These are phyloP conservation scores for Aspergillus sojae DNA, from an alignment of 2,329 filamentous ascomycete genomes.

Conservation along the genomic window DNA sequence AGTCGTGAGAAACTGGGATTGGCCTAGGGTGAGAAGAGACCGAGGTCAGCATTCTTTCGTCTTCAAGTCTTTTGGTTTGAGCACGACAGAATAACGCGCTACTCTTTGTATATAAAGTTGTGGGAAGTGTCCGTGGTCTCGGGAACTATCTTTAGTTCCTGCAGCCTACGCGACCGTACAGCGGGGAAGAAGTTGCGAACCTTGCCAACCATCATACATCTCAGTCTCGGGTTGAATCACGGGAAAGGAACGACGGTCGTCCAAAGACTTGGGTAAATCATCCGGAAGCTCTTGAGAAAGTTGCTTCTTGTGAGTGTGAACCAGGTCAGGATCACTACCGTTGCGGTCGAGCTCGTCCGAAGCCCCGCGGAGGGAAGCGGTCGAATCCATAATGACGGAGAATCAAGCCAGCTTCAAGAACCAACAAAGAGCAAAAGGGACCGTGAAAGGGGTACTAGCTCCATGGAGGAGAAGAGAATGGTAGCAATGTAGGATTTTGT, in stretches of 20 bases:
- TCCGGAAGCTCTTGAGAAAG: constrained; percentile 62
- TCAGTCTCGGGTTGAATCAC: constrained; percentile 80
- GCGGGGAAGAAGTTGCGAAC: constrained; percentile 50
- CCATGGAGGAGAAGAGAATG: constrained; percentile 22
- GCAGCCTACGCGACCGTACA: constrained; percentile 8
- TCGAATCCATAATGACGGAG: constrained; percentile 37
- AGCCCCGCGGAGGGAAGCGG: constrained; percentile 34
- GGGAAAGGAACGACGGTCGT: constrained; percentile 76
- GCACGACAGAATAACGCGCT: background rate
- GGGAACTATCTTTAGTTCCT: constrained; percentile 3
- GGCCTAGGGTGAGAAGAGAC: constrained; percentile 59
- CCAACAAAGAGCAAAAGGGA: constrained; percentile 15
- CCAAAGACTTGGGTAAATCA: constrained; percentile 87
- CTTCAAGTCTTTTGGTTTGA: background rate
- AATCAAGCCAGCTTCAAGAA: constrained; percentile 14
- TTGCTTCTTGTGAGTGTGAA: constrained; percentile 23
- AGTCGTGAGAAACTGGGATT: constrained; percentile 91
- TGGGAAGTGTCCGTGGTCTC: background rate
- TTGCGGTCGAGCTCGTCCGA: constrained; percentile 31
- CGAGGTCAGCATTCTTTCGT: background rate
- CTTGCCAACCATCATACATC: constrained; percentile 99
- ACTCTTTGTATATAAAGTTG: background rate
- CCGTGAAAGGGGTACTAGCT: constrained; percentile 19
- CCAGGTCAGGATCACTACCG: constrained; percentile 20
- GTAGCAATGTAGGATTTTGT: constrained; percentile 12